A percentile compares a stretch with the other conserved stretches of the same genome.
phyloP scores from a whole-genome alignment of 768 basidiomycete genomes.

The Macrocybe gigantea region DNA sequence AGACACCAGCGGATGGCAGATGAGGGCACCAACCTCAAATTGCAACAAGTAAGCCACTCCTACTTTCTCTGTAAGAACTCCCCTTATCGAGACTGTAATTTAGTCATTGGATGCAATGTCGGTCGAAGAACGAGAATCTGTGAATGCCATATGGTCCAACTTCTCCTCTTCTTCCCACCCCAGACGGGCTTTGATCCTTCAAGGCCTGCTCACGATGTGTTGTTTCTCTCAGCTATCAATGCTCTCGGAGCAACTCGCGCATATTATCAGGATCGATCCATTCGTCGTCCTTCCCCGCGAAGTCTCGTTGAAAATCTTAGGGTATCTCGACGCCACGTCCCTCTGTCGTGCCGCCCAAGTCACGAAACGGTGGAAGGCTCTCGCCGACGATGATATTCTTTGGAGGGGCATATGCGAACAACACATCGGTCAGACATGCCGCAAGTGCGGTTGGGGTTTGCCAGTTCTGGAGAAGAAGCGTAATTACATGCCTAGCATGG shows the following conservation, averaged over 20 bases:
- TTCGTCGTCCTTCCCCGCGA: conserved; percentile 89
- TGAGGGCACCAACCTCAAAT: conserved; percentile 85
- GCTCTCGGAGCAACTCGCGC: conserved; percentile 84
- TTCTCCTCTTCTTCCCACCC: conserved; percentile 94
- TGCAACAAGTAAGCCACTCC: conserved; percentile 68
- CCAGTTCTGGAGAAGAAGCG: conserved; percentile 82
- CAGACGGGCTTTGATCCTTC: conserved; percentile 88
- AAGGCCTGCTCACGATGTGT: conserved; percentile 97
- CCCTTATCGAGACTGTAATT: conserved; percentile 6
- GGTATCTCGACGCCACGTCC: conserved; percentile 87
- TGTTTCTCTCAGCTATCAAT: conserved; percentile 98
- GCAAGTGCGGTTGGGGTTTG: conserved; percentile 96
- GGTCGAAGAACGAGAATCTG: conserved; percentile 76
- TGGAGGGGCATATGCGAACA: conserved; percentile 98
- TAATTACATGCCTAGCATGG: conserved; percentile 21
- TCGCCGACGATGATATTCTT: conserved; percentile 93
- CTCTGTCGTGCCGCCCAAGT: conserved; percentile 94
- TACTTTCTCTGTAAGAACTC: neutral
- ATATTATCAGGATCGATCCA: conserved; percentile 94
- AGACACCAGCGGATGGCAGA: conserved; percentile 96
- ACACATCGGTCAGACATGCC: conserved; percentile 95
- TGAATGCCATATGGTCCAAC: conserved; percentile 92
- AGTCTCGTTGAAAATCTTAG: conserved; percentile 79
- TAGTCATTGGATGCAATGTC: conserved; percentile 90
- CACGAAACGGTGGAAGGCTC: conserved; percentile 71